Evolutionary conservation across 2,329 filamentous ascomycete species (phyloP), one percentile per base, ranked within the genome.

Genomic region (Xylaria sp.): DNA sequence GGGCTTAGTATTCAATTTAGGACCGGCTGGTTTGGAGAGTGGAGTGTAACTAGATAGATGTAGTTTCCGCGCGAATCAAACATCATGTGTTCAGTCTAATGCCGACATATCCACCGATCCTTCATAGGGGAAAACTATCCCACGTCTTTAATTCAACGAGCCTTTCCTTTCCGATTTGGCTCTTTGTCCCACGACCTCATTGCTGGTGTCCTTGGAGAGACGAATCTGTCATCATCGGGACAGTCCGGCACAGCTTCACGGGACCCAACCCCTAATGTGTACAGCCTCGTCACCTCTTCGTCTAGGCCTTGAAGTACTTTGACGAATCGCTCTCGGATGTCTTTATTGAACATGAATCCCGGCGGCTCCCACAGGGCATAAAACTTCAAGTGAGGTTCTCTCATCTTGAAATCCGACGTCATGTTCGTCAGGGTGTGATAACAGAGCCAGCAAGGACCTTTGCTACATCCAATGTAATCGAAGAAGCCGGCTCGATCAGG

Each of bases 391-490:
- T 51, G 41, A 2, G 52, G 9, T 2, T 38, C 11, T 21, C 56
- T 47, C 56, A 56, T 59, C 0, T 17, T 11, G 16, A 56, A 47
- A 2, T 45, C 1, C 0, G 50, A 26, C 2, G 47, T 26, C 46
- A 56, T 48, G 19, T 26, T 37, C 21, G 24, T 24, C 6, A 59
- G 1, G 2, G 34, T 21, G 34, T 56, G 41, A 2, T 56, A 24
- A 19, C 56, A 56, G 4, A 59, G 37, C 56, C 56, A 59, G 7
- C 56, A 59, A 17, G 56, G 47, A 0, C 50, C 21, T 34, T 52
- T 59, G 13, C 48, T 59, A 19, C 56, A 51, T 26, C 56, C 52
- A 16, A 59, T 51, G 34, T 59, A 56, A 20, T 47, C 18, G 24
- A 44, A 56, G 20, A 53, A 49, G 1, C 29, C 16, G 7, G 22